A percentile compares a stretch with the other conserved stretches of the same genome.
Evolutionary conservation across 495 filamentous ascomycete genomes (phyloP).

Genomic region (Elasticomyces elasticus): DNA sequence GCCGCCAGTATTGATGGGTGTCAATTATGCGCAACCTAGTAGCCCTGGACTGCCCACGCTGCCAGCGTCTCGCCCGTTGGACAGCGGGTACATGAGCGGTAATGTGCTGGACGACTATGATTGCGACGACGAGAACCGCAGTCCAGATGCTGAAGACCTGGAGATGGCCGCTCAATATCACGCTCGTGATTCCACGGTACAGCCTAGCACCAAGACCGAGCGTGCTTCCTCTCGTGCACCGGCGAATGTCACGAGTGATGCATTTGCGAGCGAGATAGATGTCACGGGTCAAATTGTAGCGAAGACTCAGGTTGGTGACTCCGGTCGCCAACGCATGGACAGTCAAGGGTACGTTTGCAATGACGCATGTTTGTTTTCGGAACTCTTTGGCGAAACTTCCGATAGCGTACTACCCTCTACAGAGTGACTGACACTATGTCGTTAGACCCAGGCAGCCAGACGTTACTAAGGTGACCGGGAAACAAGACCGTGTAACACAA

Average conservation of each 20-base stretch:
- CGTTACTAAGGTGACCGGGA: no score
- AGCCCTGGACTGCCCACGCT: constrained; percentile 65
- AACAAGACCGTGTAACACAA: no score
- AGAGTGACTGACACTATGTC: not conserved
- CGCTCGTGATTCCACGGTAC: constrained; percentile 9
- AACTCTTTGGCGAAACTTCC: not conserved
- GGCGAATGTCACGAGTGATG: not conserved
- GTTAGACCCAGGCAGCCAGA: constrained; percentile 8
- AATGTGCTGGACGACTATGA: constrained; percentile 44
- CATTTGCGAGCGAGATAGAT: not conserved
- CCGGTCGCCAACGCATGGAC: not conserved
- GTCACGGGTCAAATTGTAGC: constrained; percentile 13
- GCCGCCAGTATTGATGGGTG: constrained; percentile 56
- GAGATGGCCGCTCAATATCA: constrained; percentile 19
- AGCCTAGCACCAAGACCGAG: constrained; percentile 7
- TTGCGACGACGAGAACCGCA: constrained; percentile 41
- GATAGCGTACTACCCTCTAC: not conserved
- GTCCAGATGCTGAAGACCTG: constrained; percentile 29
- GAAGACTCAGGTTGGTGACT: constrained; percentile 9
- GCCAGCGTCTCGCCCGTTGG: constrained; percentile 35
- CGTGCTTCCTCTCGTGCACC: not conserved
- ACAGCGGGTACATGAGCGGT: constrained; percentile 75
- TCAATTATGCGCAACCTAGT: constrained; percentile 45
- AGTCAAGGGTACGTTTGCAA: constrained; percentile 17
- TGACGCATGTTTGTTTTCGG: not conserved